phyloP scores from a whole-genome alignment of 2,329 filamentous ascomycete species.

The Fusarium phyllophilum region DNA sequence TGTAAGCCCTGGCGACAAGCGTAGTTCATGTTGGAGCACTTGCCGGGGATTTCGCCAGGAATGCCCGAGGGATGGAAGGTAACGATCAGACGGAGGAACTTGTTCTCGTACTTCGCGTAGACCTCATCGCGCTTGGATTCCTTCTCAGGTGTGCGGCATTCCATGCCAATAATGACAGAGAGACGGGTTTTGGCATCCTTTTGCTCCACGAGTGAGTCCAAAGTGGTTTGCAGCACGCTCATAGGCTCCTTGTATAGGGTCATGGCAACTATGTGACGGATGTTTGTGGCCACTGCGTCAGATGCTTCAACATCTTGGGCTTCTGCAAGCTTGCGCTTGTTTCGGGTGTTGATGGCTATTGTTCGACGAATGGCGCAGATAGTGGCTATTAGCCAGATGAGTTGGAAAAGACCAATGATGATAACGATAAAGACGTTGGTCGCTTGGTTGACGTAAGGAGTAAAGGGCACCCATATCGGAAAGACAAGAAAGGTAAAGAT shows the following conservation, averaged over 20 bases:
- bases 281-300: neutral
- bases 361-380: conserved; percentile 32
- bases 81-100: conserved; percentile 27
- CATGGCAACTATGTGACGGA: conserved; percentile 33
- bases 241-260: conserved; percentile 31
- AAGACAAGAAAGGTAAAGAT: conserved; percentile 28
- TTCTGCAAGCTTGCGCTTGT: conserved; percentile 4
- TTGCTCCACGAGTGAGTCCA: conserved; percentile 23
- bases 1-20: conserved; percentile 30
- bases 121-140: conserved; percentile 21
- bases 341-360: conserved; percentile 22
- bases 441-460: conserved; percentile 20
- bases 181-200: conserved; percentile 13
- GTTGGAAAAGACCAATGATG: conserved; percentile 22
- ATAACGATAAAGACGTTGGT: conserved; percentile 25
- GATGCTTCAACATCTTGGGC: conserved; percentile 19
- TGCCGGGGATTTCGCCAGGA: conserved; percentile 23
- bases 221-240: conserved; percentile 20
- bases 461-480: conserved; percentile 27
- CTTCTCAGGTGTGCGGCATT: conserved; percentile 21
- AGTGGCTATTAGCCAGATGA: conserved; percentile 27
- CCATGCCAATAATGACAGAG: conserved; percentile 27
- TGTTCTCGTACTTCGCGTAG: conserved; percentile 17
- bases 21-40: conserved; percentile 34
- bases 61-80: conserved; percentile 22